phyloP scores from a whole-genome alignment of 768 basidiomycete species.

The Leccinum variicolor region DNA sequence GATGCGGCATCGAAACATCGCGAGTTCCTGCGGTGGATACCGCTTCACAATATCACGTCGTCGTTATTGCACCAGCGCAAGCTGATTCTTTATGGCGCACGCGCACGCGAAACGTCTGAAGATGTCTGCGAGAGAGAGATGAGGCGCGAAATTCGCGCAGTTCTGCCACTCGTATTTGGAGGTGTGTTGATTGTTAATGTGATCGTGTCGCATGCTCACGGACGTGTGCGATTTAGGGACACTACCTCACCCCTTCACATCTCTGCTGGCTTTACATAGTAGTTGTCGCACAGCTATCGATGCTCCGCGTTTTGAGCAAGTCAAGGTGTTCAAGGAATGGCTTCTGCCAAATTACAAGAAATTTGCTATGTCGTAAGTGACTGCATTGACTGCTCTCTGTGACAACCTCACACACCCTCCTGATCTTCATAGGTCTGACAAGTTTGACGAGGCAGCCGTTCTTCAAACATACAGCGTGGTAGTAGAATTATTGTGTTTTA shows the following conservation, averaged over 20 bases:
- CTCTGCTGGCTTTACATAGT: conserved; percentile 37
- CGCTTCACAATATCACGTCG: conserved; percentile 55
- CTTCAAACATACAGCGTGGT: conserved; percentile 54
- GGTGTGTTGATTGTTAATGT: conserved; percentile 34
- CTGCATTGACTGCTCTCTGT: not conserved
- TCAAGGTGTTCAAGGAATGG: conserved; percentile 69
- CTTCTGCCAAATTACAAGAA: conserved; percentile 66
- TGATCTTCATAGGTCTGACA: conserved; percentile 24
- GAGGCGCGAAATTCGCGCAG: conserved; percentile 60
- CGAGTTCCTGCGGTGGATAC: conserved; percentile 68
- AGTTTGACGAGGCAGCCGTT: conserved; percentile 34
- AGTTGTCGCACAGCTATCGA: conserved; percentile 46
- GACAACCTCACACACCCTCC: not conserved
- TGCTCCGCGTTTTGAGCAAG: conserved; percentile 72
- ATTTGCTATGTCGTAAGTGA: conserved; percentile 45
- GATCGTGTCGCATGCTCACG: conserved; percentile 1
- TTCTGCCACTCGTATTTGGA: conserved; percentile 68
- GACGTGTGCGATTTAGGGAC: conserved; percentile 31
- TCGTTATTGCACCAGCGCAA: conserved; percentile 68
- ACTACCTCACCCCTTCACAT: conserved; percentile 23
- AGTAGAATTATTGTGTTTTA: conserved; percentile 56
- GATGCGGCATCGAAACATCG: conserved; percentile 56
- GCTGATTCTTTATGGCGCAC: conserved; percentile 63
- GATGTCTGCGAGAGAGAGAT: conserved; percentile 68
- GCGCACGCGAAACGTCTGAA: conserved; percentile 68